phyloP scores from a whole-genome alignment of 2,329 filamentous ascomycete species.

The Camptophora hylomeconis region DNA sequence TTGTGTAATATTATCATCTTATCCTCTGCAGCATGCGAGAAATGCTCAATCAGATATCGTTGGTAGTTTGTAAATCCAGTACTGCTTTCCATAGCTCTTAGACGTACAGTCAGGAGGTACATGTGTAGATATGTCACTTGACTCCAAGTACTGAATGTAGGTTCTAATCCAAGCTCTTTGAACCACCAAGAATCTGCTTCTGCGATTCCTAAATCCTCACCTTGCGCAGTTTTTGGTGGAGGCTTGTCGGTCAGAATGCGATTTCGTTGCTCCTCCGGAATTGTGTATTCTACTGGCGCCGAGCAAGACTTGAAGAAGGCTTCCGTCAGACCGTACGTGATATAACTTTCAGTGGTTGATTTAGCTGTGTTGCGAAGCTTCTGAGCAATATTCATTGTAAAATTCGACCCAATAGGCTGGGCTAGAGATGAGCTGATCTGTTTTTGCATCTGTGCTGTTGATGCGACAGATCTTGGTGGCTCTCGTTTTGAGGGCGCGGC shows the following conservation, averaged over 20 bases:
- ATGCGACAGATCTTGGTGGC: too few relatives aligned
- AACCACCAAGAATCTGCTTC: slow-evolving; percentile 8
- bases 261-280: slow-evolving; percentile 54
- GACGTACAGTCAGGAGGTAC: slow-evolving; percentile 73
- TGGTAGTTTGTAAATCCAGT: slow-evolving; percentile 64
- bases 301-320: slow-evolving; percentile 65
- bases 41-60: slow-evolving; percentile 85
- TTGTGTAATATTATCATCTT: slow-evolving; percentile 47
- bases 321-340: slow-evolving; percentile 68
- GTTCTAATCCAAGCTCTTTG: slow-evolving; percentile 56
- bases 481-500: too few relatives aligned
- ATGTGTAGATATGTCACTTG: slow-evolving; percentile 94
- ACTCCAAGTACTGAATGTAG: slow-evolving; percentile 91
- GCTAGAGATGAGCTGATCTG: too few relatives aligned
- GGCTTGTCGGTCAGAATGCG: slow-evolving; percentile 38
- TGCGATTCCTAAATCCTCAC: slow-evolving; percentile 68
- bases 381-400: too few relatives aligned
- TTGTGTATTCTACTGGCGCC: slow-evolving; percentile 60
- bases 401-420: too few relatives aligned
- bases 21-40: slow-evolving; percentile 54
- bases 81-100: slow-evolving; percentile 59
- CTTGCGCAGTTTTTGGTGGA: slow-evolving; percentile 53
- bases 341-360: slow-evolving; percentile 51
- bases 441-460: too few relatives aligned
- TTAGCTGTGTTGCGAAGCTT: slow-evolving; percentile 24